Conservation (phyloP, 2,329 filamentous ascomycete genomes). For the Fusarium clavum region DNA sequence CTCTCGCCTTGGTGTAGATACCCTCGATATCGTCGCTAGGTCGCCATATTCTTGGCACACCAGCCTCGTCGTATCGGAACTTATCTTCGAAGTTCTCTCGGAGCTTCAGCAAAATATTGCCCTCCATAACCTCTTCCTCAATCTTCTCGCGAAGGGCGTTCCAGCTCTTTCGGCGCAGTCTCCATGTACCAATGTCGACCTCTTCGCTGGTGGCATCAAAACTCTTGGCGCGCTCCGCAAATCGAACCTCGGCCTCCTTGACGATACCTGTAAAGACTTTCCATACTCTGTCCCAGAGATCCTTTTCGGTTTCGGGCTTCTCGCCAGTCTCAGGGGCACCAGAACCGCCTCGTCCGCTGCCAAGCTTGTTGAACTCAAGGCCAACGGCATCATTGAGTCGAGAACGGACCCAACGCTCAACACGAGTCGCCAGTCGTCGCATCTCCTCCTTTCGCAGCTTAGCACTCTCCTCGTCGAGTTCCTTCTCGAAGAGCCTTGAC, state of each 20-base stretch:
- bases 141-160: conserved; percentile 88
- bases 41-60: conserved; percentile 95
- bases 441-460: conserved; percentile 94
- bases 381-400: conserved; percentile 88
- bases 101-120: conserved; percentile 93
- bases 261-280: conserved; percentile 84
- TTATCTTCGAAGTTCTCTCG: conserved; percentile 99
- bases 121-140: conserved; percentile 98
- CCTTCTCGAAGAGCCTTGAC: conserved; percentile 83
- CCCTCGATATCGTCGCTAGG: conserved; percentile 98
- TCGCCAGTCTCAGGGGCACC: conserved; percentile 84
- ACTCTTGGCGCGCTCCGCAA: conserved; percentile 88
- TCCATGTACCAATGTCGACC: conserved; percentile 92
- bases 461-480: conserved; percentile 87
- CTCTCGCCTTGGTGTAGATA: conserved; percentile 89
- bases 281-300: conserved; percentile 98
- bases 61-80: conserved; percentile 95
- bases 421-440: conserved; percentile 87
- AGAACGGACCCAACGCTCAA: conserved; percentile 93
- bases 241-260: conserved; percentile 84
- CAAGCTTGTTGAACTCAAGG: conserved; percentile 95
- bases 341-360: conserved; percentile 84
- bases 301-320: conserved; percentile 79
- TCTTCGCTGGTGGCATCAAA: conserved; percentile 94
- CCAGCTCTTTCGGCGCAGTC: conserved; percentile 94